Base-by-base conservation (phyloP, 306 rosid species). In the cucumber (Cucumis sativus) region DNA sequence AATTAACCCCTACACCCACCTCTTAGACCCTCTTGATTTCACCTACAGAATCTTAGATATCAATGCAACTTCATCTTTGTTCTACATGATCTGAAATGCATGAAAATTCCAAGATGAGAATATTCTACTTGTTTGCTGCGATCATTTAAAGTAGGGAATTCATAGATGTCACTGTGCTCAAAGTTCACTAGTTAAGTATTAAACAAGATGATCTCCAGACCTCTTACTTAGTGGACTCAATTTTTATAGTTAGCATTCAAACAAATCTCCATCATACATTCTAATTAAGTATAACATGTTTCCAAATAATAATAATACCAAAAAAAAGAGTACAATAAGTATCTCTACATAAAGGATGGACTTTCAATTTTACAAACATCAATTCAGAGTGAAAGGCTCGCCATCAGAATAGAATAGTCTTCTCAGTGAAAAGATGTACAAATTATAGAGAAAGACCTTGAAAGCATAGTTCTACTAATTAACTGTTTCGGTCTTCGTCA, bases 81-180 rank as follows among this genome's bases (percentile, higher is more conserved):
- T 82, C 79, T 56, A 33, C 76, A 69, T 79, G 83, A 81, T 82
- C 75, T 79, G 30, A 66, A 30, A 63, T 35, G 45, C 73, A 52
- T 47, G 47, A 62, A 80, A 75, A 84, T 81, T 62, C 61, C 55
- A 71, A 79, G 77, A 35, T 62, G 82, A 77, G 84, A 79, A 85
- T 80, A 81, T 74, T 76, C 73, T 66, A 51, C 77, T 8, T 10
- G 70, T 73, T 73, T 28, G 60, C 47, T 63, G 74, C 55, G 17
- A 60, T 60, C 58, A 58, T 28, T 75, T 30, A 25, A 60, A 28
- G 30, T 76, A 23, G 7, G 47, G 16, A 51, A 43, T 25, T 76
- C 79, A 60, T 43, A 60, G 37, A 58, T 62, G 25, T 16, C 57
- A 76, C 30, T 30, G 43, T 35, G 61, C 39, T 28, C 77, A 49